These are phyloP conservation scores for Sedum album DNA, from an alignment of 164 flowering plant species.

Conservation along the genomic window DNA sequence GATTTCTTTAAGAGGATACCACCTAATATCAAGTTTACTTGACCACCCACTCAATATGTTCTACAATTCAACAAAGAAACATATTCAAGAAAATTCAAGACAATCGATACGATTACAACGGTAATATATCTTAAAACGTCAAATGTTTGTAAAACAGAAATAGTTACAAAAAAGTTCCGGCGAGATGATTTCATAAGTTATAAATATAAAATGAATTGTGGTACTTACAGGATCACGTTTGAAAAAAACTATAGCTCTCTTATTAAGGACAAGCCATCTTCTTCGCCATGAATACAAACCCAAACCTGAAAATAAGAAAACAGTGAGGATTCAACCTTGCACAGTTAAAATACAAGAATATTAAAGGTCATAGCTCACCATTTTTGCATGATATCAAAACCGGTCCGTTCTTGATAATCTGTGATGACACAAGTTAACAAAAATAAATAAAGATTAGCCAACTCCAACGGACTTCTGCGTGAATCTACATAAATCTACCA, in stretches of 20 bases:
- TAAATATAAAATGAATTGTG: not conserved
- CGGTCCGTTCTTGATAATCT: not conserved
- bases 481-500: no score
- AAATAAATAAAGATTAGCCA: no score
- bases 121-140: not conserved
- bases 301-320: constrained; percentile 45
- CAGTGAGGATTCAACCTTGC: not conserved
- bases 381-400: not conserved
- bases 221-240: constrained; percentile 90
- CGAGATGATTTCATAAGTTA: not conserved
- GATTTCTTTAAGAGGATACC: constrained; percentile 98
- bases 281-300: constrained; percentile 99
- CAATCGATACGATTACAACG: not conserved
- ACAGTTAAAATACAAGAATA: not conserved
- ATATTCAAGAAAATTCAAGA: not conserved
- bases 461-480: no score
- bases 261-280: constrained; percentile 95
- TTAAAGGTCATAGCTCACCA: not conserved
- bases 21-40: constrained; percentile 91
- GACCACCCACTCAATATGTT: constrained; percentile 91
- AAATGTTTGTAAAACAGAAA: not conserved
- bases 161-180: not conserved
- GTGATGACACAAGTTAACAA: not conserved
- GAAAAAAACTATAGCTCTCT: constrained; percentile 92
- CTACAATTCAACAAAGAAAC: constrained; percentile 28